Evolutionary conservation across 2,329 filamentous ascomycete species (phyloP), one percentile per base, ranked within the genome.

Genomic region (Neofusicoccum ribis): DNA sequence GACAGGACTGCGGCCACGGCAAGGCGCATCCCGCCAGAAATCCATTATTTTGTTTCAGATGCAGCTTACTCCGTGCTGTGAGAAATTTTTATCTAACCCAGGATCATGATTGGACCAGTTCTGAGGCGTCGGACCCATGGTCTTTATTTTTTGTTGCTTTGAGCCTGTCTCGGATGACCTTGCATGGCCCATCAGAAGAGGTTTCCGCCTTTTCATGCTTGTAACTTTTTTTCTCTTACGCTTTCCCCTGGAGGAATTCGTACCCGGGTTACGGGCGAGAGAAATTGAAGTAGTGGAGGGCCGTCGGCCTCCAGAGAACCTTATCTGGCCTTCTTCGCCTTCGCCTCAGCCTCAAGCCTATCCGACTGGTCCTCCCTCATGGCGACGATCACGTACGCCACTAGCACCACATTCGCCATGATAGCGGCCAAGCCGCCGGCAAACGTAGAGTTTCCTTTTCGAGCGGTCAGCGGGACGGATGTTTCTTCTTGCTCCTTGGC

Each of bases 381-480:
- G 3, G 95, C 95, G 20, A 97, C 92, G 65, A 97, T 81, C 49
- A 98, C 87, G 78, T 98, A 99, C n/a, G 85, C 88, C 65, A 98
- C 86, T 59, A 99, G 82, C 3, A 99, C 92, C 1, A 96, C 86
- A 72, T 99, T 99, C 12, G 95, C 95, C 76, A 96, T 88, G 59
- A 98, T 80, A 20, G 95, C 95, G 1, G 95, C 95, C 39, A 91
- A 82, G 0, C 88, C 93, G 14, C 93, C 95, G 3, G 93, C 92
- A 71, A 88, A 94, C 1, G 93, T 96, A 14, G 92, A 86, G 78
- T 97, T 97, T 70, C 93, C 94, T 96, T 65, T 52, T 64, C 3
- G 41, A 52, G 61, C 8, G 20, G 50, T 54, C 23, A 63, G 43
- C 36, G 7, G 1, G 9, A 37, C n/a, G 4, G 37, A 20, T 15